Conservation (phyloP, 1,284 basidiomycete species). For the Naganishia liquefaciens region DNA sequence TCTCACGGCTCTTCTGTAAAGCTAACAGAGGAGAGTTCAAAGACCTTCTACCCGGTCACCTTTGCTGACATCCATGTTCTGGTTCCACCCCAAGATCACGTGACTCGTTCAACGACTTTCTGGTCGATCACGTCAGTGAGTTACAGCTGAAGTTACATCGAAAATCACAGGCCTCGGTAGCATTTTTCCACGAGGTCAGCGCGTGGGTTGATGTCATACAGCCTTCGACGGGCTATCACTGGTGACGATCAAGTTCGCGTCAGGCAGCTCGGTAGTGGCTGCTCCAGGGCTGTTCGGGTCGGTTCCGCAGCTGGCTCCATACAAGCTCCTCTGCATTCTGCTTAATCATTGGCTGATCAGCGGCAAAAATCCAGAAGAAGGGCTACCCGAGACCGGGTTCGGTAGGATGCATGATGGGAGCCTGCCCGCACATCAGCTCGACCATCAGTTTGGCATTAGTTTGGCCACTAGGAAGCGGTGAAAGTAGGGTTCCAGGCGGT, state of each 20-base stretch:
- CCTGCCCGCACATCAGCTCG: too few species aligned
- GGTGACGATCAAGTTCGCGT: background rate
- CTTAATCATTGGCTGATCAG: background rate
- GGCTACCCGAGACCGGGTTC: background rate
- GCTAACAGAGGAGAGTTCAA: background rate
- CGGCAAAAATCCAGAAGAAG: background rate
- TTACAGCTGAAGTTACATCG: too few species aligned
- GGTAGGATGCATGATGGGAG: background rate
- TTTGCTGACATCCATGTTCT: background rate
- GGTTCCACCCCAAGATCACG: background rate
- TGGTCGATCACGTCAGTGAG: too few species aligned
- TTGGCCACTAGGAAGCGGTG: too few species aligned
- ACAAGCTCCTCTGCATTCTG: background rate
- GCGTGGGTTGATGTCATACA: too few species aligned
- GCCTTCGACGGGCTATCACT: background rate
- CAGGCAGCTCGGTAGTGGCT: too few species aligned
- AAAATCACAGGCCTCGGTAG: too few species aligned
- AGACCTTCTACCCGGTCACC: constrained; percentile 1
- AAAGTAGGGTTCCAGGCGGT: too few species aligned
- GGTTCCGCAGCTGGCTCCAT: background rate
- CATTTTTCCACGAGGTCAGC: too few species aligned
- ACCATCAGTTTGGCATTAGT: too few species aligned
- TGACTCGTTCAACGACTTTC: background rate
- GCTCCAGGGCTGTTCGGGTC: background rate
- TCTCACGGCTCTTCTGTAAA: background rate